Conservation (phyloP, 108 stramenopile species). For the Cylindrotheca fusiformis region DNA sequence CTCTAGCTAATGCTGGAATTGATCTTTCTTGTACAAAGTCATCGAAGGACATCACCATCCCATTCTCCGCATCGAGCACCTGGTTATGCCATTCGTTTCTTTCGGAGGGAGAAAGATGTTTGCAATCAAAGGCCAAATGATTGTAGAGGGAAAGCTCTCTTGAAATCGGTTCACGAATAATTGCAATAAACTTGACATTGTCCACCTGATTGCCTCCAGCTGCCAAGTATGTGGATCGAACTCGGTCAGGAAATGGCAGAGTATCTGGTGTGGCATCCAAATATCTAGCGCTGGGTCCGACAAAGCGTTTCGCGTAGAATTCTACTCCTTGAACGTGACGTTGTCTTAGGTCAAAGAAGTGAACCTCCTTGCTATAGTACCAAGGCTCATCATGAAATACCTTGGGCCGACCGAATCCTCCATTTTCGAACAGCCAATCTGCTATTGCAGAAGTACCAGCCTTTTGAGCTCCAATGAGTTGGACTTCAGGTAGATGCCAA, state of each 20-base stretch:
- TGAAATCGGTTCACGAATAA: constrained; percentile 34
- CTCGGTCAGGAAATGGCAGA: constrained; percentile 8
- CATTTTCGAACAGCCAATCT: constrained; percentile 28
- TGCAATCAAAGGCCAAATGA: constrained; percentile 9
- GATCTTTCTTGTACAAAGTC: constrained; percentile 14
- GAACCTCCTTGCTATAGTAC: constrained; percentile 35
- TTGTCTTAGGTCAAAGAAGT: constrained; percentile 33
- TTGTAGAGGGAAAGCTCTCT: constrained; percentile 39
- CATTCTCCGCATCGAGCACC: constrained; percentile 2
- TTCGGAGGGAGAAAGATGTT: neutral
- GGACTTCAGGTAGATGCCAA: too few species aligned
- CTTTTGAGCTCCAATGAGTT: constrained; percentile 42
- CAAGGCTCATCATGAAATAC: constrained; percentile 27
- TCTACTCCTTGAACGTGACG: constrained; percentile 31
- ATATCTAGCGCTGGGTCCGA: constrained; percentile 3
- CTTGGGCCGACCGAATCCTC: constrained; percentile 12
- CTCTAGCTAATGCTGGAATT: constrained; percentile 14
- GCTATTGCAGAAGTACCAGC: constrained; percentile 23
- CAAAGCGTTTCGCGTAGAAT: constrained; percentile 36
- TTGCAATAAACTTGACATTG: constrained; percentile 32
- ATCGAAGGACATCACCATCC: constrained; percentile 24
- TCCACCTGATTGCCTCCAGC: constrained; percentile 18
- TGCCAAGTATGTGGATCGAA: constrained; percentile 14
- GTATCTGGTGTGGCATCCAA: constrained; percentile 40
- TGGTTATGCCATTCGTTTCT: constrained; percentile 17